phyloP scores from a whole-genome alignment of 768 basidiomycete species.

The Austroboletus eburneus region DNA sequence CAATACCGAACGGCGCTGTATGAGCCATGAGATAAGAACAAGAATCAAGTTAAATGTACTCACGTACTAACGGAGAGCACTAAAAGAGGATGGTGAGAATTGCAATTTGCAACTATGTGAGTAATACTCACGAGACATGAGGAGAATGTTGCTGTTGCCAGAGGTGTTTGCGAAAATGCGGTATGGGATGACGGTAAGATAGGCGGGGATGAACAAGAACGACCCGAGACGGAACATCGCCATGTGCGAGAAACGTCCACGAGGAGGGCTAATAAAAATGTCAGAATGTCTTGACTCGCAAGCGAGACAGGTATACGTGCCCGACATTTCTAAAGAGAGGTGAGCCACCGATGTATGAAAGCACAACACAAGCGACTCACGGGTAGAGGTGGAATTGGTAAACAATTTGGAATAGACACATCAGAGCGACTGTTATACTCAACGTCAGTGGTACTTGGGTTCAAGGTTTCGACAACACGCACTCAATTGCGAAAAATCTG shows the following conservation, averaged over 20 bases:
- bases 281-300: slow-evolving; percentile 5
- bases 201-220: slow-evolving; percentile 83
- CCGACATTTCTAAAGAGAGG: slow-evolving; percentile 54
- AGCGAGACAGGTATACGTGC: slow-evolving; percentile 29
- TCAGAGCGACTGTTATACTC: slow-evolving; percentile 66
- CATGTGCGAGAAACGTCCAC: slow-evolving; percentile 78
- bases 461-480: slow-evolving; percentile 19
- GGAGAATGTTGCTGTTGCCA: slow-evolving; percentile 67
- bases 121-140: slow-evolving; percentile 68
- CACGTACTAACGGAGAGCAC: slow-evolving; percentile 80
- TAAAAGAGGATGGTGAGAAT: slow-evolving; percentile 25
- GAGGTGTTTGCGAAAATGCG: slow-evolving; percentile 65
- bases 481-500: slow-evolving; percentile 91
- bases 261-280: slow-evolving; percentile 53
- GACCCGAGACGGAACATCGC: slow-evolving; percentile 91
- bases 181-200: slow-evolving; percentile 73
- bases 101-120: slow-evolving; percentile 1
- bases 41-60: slow-evolving; percentile 24
- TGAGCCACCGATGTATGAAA: neutral
- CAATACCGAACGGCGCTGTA: slow-evolving; percentile 81
- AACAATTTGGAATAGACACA: slow-evolving; percentile 91
- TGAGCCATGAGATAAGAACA: neutral
- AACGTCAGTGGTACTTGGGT: slow-evolving; percentile 3
- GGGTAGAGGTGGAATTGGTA: slow-evolving; percentile 92
- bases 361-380: slow-evolving; percentile 40